phyloP scores from a whole-genome alignment of 306 rosid species.

The Inga leiocalycina region DNA sequence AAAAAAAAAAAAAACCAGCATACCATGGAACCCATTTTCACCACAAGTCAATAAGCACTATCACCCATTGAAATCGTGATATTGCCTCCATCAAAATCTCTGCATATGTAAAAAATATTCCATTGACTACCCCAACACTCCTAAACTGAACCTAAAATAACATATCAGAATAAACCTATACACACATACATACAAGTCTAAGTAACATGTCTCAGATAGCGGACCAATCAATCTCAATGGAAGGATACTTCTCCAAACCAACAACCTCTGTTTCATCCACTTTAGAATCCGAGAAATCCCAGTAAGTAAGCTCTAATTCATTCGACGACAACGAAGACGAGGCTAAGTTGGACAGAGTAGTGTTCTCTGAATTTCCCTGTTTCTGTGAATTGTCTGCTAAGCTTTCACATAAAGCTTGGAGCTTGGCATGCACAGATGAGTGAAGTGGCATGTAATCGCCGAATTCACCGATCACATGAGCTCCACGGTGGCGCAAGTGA shows the following conservation, averaged over 20 bases:
- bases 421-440: constrained; percentile 78
- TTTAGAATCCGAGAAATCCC: constrained; percentile 52
- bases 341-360: constrained; percentile 36
- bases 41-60: too few species aligned
- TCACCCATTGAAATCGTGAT: background rate
- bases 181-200: background rate
- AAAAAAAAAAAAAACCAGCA: constrained; percentile 50
- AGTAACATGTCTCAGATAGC: constrained; percentile 45
- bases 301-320: constrained; percentile 54
- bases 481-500: constrained; percentile 50
- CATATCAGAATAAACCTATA: background rate
- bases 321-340: constrained; percentile 37
- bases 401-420: constrained; percentile 71
- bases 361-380: constrained; percentile 47
- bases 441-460: constrained; percentile 71
- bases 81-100: constrained; percentile 18
- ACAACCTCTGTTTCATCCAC: constrained; percentile 53
- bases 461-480: constrained; percentile 48
- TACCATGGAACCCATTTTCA: constrained; percentile 29
- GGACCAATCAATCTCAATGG: constrained; percentile 91
- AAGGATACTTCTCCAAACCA: constrained; percentile 74
- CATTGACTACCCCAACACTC: constrained; percentile 42
- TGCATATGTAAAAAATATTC: constrained; percentile 66
- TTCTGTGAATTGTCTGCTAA: constrained; percentile 49
- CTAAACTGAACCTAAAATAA: background rate